Evolutionary conservation across 1,139 yeast species (phyloP), one percentile per base, ranked within the genome.

Genomic region (Blastobotrys petasosporus): DNA sequence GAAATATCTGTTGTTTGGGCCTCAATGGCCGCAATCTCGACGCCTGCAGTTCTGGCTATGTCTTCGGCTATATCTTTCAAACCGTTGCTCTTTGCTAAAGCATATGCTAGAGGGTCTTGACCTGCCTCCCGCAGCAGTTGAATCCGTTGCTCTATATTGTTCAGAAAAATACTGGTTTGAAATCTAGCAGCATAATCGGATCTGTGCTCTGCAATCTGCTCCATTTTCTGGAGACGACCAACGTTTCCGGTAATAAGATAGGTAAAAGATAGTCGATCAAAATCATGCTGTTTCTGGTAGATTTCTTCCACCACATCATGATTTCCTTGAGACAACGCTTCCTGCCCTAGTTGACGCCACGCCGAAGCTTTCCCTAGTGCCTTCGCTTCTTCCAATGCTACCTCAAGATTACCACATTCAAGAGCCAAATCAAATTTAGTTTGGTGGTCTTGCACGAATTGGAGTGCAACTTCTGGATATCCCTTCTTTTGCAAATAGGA

Each of bases 401-500:
- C 85, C 25, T 74, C 76, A 54, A 94, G 73, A 64, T 92, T 86
- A 55, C 95, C 92, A 62, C 95, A 86, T 69, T 92, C 97, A 54
- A 92, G 74, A 28, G 98, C 97, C 59, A 94, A 75, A 57, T 92
- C 98, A 62, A 94, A 92, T 67, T 96, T 79, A 31, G 97, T 87
- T 65, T 90, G 96, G 5, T 97, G 85, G 65, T 94, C 98, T 67
- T 87, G 84, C 49, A 94, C 98, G 64, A 94, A 94, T 65, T 92
- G 97, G 52, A 94, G 75, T 2, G 99, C 98, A 61, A 79, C 73
- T 54, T 67, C 69, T 13, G 98, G 97, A 65, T 84, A 92, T 2
- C 98, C 99, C 63, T 87, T 81, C 73, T 90, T 84, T 65, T 94
- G 96, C 61, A 94, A 75, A 66, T 92, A 94, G 6, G 94, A 92